phyloP scores from a whole-genome alignment of 495 filamentous ascomycete genomes.

The Aspergillus biplanus region DNA sequence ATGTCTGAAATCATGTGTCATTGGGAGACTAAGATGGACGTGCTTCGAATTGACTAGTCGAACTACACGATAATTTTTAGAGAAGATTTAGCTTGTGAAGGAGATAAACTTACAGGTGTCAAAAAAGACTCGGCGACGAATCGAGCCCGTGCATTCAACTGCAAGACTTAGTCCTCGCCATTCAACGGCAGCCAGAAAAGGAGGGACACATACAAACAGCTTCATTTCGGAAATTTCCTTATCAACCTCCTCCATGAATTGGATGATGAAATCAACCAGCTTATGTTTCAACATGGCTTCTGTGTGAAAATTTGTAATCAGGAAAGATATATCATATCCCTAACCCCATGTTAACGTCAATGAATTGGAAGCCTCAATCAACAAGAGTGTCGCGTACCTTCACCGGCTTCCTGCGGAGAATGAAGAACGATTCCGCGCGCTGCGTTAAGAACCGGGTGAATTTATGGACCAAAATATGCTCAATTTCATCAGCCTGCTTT shows the following conservation, averaged over 20 bases:
- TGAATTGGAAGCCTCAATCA: not conserved
- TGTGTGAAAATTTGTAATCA: constrained; percentile 98
- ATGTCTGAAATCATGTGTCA: constrained; percentile 20
- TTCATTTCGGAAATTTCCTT: constrained; percentile 99
- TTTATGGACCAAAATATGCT: constrained; percentile 96
- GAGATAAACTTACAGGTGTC: constrained; percentile 72
- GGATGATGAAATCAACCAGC: constrained; percentile 96
- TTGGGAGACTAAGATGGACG: constrained; percentile 23
- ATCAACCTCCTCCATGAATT: constrained; percentile 99
- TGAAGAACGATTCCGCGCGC: constrained; percentile 96
- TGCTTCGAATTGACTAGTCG: constrained; percentile 37
- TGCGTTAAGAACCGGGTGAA: constrained; percentile 96
- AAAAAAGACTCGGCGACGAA: constrained; percentile 98
- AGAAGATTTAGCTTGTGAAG: not conserved
- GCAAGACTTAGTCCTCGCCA: constrained; percentile 25
- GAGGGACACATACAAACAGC: constrained; percentile 76
- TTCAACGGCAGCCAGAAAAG: constrained; percentile 21
- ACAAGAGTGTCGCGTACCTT: constrained; percentile 59
- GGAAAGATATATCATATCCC: constrained; percentile 98
- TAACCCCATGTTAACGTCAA: constrained; percentile 38
- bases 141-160: constrained; percentile 96
- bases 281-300: constrained; percentile 99
- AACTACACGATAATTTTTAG: constrained; percentile 33
- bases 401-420: constrained; percentile 90
- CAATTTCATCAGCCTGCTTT: constrained; percentile 99